phyloP scores from a whole-genome alignment of 495 filamentous ascomycete species.

The Neurospora tetrasperma region DNA sequence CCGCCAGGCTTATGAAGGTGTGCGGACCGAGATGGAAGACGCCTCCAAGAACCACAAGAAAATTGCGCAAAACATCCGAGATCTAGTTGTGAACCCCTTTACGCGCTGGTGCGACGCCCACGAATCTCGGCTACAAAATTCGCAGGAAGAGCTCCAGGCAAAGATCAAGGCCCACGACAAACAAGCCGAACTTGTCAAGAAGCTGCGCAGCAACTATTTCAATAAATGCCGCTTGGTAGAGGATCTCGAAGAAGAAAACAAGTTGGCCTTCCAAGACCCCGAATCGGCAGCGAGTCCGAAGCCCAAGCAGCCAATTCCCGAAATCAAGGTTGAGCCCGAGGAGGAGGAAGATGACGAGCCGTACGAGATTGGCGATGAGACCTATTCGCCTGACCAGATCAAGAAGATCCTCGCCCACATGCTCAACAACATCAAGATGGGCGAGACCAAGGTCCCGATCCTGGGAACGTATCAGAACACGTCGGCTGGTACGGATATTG shows the following conservation, averaged over 20 bases:
- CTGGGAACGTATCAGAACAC: slow-evolving; percentile 90
- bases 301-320: slow-evolving; percentile 37
- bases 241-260: slow-evolving; percentile 96
- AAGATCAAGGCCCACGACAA: slow-evolving; percentile 88
- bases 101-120: slow-evolving; percentile 92
- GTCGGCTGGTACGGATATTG: slow-evolving; percentile 81
- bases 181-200: slow-evolving; percentile 80
- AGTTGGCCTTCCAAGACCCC: slow-evolving; percentile 89
- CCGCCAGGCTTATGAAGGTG: slow-evolving; percentile 81
- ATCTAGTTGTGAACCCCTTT: slow-evolving; percentile 90
- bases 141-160: slow-evolving; percentile 82
- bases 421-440: slow-evolving; percentile 73
- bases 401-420: slow-evolving; percentile 85
- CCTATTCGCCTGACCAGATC: slow-evolving; percentile 71
- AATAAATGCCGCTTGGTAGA: slow-evolving; percentile 96
- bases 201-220: slow-evolving; percentile 91
- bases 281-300: slow-evolving; percentile 35
- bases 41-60: slow-evolving; percentile 85
- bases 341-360: slow-evolving; percentile 57
- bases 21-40: slow-evolving; percentile 89
- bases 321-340: slow-evolving; percentile 48
- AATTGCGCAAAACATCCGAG: slow-evolving; percentile 90
- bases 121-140: slow-evolving; percentile 78
- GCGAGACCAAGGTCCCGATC: slow-evolving; percentile 89
- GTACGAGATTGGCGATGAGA: slow-evolving; percentile 81